These are phyloP conservation scores for Rhododendron henanense DNA, from an alignment of 148 eudicot species.

Conservation along the genomic window DNA sequence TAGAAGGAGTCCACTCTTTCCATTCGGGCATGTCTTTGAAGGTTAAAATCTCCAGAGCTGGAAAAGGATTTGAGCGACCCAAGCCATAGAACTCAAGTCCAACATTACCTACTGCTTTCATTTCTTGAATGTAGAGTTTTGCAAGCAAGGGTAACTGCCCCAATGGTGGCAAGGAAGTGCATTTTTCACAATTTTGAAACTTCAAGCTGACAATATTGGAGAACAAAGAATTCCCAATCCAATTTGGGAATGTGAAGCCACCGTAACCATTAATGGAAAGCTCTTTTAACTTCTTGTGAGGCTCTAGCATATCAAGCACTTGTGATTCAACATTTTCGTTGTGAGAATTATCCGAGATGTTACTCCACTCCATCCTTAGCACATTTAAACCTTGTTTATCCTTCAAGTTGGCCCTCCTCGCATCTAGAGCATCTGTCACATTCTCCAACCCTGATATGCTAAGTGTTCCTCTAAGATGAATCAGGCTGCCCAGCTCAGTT, in stretches of 20 bases:
- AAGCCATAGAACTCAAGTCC: conserved; percentile 21
- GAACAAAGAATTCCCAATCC: conserved; percentile 2
- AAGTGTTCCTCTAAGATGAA: conserved; percentile 13
- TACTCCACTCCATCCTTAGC: conserved; percentile 5
- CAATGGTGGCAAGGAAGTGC: conserved; percentile 9
- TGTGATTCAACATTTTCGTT: neutral
- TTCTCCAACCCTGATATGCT: conserved; percentile 6
- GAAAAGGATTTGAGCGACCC: conserved; percentile 12
- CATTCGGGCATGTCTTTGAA: conserved; percentile 17
- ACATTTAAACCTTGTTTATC: conserved; percentile 6
- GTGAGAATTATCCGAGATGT: neutral
- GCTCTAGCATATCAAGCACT: conserved; percentile 11
- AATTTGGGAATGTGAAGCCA: conserved; percentile 3
- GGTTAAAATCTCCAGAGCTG: conserved; percentile 10
- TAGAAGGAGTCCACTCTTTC: conserved; percentile 15
- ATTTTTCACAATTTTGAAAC: conserved; percentile 8
- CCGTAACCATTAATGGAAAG: neutral
- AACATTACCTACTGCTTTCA: neutral
- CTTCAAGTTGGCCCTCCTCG: neutral
- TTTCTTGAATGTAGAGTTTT: conserved; percentile 7
- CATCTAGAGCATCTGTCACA: conserved; percentile 4
- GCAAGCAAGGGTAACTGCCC: conserved; percentile 7
- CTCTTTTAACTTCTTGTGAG: conserved; percentile 8
- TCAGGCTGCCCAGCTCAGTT: conserved; percentile 5
- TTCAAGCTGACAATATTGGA: neutral